These are phyloP conservation scores for Pachyrhizus erosus DNA, from an alignment of 306 rosid species.

Conservation along the genomic window DNA sequence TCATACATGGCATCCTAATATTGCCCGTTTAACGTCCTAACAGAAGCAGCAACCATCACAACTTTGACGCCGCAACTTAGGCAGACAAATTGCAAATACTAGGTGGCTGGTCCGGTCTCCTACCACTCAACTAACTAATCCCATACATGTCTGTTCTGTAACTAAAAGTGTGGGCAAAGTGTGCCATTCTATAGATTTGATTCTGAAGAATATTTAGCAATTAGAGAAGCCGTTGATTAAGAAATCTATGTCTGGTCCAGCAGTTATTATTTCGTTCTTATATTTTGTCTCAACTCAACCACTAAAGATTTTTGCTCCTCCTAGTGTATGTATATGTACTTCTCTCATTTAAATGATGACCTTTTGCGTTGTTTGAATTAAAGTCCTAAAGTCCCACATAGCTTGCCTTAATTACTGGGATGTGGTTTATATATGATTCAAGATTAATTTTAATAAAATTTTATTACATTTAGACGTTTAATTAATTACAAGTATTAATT, in stretches of 20 bases:
- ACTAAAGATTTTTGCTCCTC: not conserved
- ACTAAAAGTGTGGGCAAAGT: constrained; percentile 12
- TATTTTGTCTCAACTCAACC: constrained; percentile 18
- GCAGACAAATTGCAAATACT: constrained; percentile 43
- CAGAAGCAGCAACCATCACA: constrained; percentile 21
- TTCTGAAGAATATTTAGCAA: constrained; percentile 37
- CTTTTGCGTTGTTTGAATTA: not conserved
- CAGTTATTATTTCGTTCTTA: not conserved
- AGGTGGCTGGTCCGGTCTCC: constrained; percentile 34
- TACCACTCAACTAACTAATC: constrained; percentile 6
- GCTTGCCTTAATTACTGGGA: not conserved
- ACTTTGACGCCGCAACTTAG: constrained; percentile 34
- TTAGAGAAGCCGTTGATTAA: constrained; percentile 33
- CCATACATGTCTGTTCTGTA: constrained; percentile 34
- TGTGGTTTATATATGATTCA: not conserved
- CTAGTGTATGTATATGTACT: not conserved
- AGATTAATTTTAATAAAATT: too few relatives aligned
- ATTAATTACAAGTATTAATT: too few relatives aligned
- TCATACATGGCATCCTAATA: not conserved
- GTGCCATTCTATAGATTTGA: constrained; percentile 32
- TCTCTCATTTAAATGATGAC: not conserved
- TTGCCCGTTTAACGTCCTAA: constrained; percentile 2
- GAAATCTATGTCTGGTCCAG: constrained; percentile 24
- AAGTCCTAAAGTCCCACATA: not conserved
- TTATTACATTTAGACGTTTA: too few relatives aligned